Base-by-base conservation (phyloP, 2,329 filamentous ascomycete genomes). In the Colletotrichum tamarilloi region DNA sequence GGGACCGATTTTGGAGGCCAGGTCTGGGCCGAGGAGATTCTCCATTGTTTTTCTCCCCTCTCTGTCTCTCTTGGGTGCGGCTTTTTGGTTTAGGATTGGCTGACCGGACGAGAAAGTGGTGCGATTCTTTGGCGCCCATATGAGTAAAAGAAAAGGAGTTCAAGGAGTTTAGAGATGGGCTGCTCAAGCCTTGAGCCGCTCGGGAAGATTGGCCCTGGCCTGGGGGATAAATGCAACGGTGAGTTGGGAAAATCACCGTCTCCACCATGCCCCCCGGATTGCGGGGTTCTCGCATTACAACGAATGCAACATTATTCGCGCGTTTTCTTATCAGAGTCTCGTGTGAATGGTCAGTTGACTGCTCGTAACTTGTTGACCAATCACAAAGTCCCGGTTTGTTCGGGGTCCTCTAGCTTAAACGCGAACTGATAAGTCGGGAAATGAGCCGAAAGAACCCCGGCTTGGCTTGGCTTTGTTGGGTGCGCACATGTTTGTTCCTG, bases 221-320 rank as follows among this genome's bases (percentile, higher is more conserved):
- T 65, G 52, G 52, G 38, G 62, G 52, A 65, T 65, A 65, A 65
- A 65, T 65, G 62, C 62, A 65, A 56, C 24, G 52, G 60, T 63
- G 38, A 26, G 62, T 46, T 22, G 14, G 62, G 5, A 24, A 42
- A 65, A 57, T 6, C 32, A 3, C 12, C 12, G 32, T 65, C 38
- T 46, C 62, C 62, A 65, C 62, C 46, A 46, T 7, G 28, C 14
- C 8, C 49, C 62, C 62, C 52, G 16, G 62, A 65, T 26, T 56
- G 52, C 62, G 62, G 62, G 62, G 62, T n/a, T 56, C 32, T 19
- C 38, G 52, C 62, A 65, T 56, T 49, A 30, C 32, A 57, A 56
- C 28, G 32, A 19, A 57, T 28, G 52, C 62, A 65, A 56, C 52
- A 42, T 57, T 55, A 65, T 65, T 65, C 24, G 52, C 52, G 32